Percentiles rank a stretch among this genome's conserved stretches.
Evolutionary conservation across 2,329 filamentous ascomycete species (phyloP).

Genomic region (Alternaria alternata): DNA sequence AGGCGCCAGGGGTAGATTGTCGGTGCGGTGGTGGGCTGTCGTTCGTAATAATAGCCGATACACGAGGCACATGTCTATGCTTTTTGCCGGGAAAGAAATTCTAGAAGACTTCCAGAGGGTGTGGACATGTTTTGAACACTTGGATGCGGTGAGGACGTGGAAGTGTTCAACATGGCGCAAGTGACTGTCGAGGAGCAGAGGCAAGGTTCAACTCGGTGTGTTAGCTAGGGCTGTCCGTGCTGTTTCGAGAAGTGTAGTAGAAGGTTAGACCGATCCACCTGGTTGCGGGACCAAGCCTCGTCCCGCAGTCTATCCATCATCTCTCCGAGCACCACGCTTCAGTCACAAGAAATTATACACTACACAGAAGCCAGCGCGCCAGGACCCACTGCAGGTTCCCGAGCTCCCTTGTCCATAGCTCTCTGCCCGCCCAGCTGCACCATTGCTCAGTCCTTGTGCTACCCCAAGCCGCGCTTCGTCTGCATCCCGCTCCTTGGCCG

Average conservation of each 20-base stretch:
- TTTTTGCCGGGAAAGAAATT: constrained; percentile 7
- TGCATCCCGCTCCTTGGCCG: constrained; percentile 14
- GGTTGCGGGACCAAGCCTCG: constrained; percentile 25
- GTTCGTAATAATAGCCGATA: constrained; percentile 8
- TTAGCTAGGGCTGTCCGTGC: constrained; percentile 4
- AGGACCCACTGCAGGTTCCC: constrained; percentile 8
- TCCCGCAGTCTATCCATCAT: constrained; percentile 22
- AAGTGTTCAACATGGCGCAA: neutral
- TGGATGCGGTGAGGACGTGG: neutral
- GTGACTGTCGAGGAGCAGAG: neutral
- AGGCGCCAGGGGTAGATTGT: constrained; percentile 6
- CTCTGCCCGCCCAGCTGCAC: neutral
- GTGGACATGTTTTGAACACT: neutral
- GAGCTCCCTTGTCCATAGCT: constrained; percentile 3
- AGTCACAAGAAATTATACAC: constrained; percentile 9
- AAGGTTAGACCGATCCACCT: constrained; percentile 18
- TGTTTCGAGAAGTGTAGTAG: constrained; percentile 22
- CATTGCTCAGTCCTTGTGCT: constrained; percentile 14
- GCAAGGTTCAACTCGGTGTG: neutral
- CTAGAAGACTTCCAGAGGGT: constrained; percentile 4
- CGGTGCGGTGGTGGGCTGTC: constrained; percentile 7
- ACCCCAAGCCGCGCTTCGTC: constrained; percentile 7
- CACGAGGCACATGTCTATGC: constrained; percentile 5
- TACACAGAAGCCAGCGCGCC: neutral
- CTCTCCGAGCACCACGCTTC: constrained; percentile 21